These are phyloP conservation scores for Zygotorulaspora sp. DNA, from an alignment of 805 yeast species.

Conservation along the genomic window DNA sequence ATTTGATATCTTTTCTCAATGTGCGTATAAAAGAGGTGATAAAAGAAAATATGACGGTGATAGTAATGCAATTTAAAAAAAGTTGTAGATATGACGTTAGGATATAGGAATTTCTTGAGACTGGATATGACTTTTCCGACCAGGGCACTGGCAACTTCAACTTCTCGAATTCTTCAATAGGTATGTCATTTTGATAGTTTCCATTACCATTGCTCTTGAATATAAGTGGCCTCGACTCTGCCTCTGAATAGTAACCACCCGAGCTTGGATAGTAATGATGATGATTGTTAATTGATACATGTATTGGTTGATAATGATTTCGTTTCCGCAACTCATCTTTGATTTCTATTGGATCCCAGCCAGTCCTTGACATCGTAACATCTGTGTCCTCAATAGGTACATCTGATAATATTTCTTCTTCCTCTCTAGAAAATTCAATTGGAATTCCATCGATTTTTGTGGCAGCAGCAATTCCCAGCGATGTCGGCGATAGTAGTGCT, in stretches of 20 bases:
- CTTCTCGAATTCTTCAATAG: constrained; percentile 26
- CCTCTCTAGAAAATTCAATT: constrained; percentile 1
- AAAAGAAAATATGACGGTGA: constrained; percentile 43
- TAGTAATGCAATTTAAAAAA: constrained; percentile 45
- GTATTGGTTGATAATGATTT: constrained; percentile 20
- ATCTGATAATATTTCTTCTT: neutral
- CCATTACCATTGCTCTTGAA: constrained; percentile 3
- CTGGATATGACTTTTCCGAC: constrained; percentile 49
- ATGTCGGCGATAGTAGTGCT: constrained; percentile 29
- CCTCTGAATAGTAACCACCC: constrained; percentile 20
- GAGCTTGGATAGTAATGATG: constrained; percentile 20
- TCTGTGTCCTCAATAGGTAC: constrained; percentile 1
- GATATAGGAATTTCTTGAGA: constrained; percentile 50
- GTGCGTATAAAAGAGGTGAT: constrained; percentile 43
- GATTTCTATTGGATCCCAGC: constrained; percentile 6
- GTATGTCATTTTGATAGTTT: constrained; percentile 1
- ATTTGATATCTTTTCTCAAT: constrained; percentile 50
- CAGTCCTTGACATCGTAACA: constrained; percentile 1
- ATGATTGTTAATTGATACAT: constrained; percentile 30
- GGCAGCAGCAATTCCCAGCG: constrained; percentile 31
- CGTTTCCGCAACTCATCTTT: constrained; percentile 18
- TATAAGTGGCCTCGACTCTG: constrained; percentile 40
- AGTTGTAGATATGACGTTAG: constrained; percentile 61
- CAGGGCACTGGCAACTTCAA: constrained; percentile 53
- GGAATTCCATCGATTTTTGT: constrained; percentile 20